Evolutionary conservation across 2,329 filamentous ascomycete species (phyloP).

Genomic region (Colletotrichum tabaci): DNA sequence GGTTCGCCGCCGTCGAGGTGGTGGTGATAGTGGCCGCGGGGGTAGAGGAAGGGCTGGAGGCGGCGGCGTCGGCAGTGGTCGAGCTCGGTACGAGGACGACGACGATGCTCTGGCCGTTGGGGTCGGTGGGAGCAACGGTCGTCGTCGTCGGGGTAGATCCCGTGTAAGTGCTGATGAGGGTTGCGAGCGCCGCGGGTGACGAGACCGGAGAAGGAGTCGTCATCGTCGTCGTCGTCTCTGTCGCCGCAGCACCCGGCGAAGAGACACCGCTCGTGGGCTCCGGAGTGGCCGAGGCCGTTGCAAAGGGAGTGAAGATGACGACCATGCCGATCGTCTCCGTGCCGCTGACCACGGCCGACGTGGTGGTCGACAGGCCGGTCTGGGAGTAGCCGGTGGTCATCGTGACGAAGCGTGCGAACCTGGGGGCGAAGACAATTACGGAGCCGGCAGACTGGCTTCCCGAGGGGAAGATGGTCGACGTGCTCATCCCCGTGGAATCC

Average conservation of each 20-base stretch:
- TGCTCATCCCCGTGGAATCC: slow-evolving; percentile 24
- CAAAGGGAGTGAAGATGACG: slow-evolving; percentile 10
- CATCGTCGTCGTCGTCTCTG: background rate
- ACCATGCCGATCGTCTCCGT: slow-evolving; percentile 29
- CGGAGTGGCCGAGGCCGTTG: background rate
- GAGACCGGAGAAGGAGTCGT: background rate
- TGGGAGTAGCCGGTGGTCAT: slow-evolving; percentile 7
- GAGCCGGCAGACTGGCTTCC: slow-evolving; percentile 8
- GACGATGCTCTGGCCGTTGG: slow-evolving; percentile 11
- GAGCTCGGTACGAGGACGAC: slow-evolving; percentile 30
- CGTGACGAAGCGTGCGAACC: slow-evolving; percentile 10
- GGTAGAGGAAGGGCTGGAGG: background rate
- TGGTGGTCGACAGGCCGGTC: slow-evolving; percentile 5
- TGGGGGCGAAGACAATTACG: slow-evolving; percentile 10
- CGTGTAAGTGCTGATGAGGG: slow-evolving; percentile 30
- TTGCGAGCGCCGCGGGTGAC: slow-evolving; percentile 8
- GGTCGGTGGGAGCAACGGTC: slow-evolving; percentile 22
- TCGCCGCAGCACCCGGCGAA: background rate
- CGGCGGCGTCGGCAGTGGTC: background rate
- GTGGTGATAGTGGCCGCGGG: background rate
- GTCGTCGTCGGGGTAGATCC: slow-evolving; percentile 24
- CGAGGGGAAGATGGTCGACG: slow-evolving; percentile 14
- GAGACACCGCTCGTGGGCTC: background rate
- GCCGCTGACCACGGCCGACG: slow-evolving; percentile 12
- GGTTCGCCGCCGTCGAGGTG: background rate